Evolutionary conservation across 2,329 filamentous ascomycete genomes (phyloP), one percentile per base, ranked within the genome.

Genomic region (Hyphodiscus sp.): DNA sequence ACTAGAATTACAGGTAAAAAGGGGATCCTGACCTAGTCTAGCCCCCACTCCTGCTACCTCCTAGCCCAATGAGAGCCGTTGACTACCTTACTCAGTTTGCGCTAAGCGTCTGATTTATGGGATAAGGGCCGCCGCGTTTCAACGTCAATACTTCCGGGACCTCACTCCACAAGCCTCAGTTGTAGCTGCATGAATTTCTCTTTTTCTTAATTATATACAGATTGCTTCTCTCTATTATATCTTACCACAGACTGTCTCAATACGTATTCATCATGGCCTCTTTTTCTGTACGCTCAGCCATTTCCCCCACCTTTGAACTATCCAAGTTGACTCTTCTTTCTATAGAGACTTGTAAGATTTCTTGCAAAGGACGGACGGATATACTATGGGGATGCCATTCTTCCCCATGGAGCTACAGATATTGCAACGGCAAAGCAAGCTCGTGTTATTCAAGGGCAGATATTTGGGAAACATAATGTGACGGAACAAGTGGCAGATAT

Each of bases 311-410:
- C 19, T 20, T 47, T 44, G 19, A 38, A 15, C 10, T 15, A 26
- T 47, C 42, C 6, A 16, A 30, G 46, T 43, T 58, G 23, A 59
- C 46, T 44, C 20, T 11, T 44, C 5, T 13, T 20, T 30, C 42
- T 43, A 33, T 63, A 89, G 82, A 81, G 85, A 63, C 82, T 91
- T 41, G 74, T 91, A 61, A 83, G 87, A 50, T 91, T 90, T 71
- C 77, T 89, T 9, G 82, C 85, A 63, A 81, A 78, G 62, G 83
- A 90, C 64, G 86, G 86, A 67, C 75, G 76, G 52, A 78, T 80
- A 38, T 86, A 88, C 70, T 88, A 89, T 59, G 87, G 87, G 61
- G 85, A 91, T 70, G 86, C 87, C 56, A 81, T 90, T 52, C 77
- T 89, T 19, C 82, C 84, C 2, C 50, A 69, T 0, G 83, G 82